Evolutionary conservation across 306 rosid genomes (phyloP).

Genomic region (Glycyrrhiza uralensis): DNA sequence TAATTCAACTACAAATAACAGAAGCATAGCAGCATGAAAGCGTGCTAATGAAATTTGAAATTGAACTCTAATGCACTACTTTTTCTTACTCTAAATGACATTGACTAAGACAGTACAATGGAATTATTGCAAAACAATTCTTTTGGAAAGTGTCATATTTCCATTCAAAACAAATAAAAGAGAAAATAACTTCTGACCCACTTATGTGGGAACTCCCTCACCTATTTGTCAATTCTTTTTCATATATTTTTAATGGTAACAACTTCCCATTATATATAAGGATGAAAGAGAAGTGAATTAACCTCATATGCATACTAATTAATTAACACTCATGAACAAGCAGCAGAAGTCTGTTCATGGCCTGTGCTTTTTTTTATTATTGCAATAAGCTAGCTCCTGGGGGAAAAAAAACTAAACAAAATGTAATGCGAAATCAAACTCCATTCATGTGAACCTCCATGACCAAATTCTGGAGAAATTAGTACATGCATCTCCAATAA

Average conservation of each 20-base stretch:
- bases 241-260: background rate
- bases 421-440: background rate
- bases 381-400: background rate
- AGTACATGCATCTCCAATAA: background rate
- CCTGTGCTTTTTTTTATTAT: conserved; percentile 2
- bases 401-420: background rate
- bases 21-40: background rate
- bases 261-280: background rate
- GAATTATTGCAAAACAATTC: conserved; percentile 17
- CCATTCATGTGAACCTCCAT: background rate
- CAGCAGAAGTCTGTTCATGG: conserved; percentile 5
- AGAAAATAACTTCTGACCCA: conserved; percentile 22
- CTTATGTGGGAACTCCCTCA: background rate
- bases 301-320: conserved; percentile 25
- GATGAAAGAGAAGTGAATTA: conserved; percentile 12
- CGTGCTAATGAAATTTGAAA: background rate
- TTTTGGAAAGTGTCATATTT: background rate
- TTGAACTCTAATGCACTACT: background rate
- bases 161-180: conserved; percentile 12
- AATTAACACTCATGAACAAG: background rate
- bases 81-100: conserved; percentile 3
- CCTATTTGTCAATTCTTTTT: background rate
- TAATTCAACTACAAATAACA: background rate
- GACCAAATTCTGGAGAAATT: background rate
- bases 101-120: background rate